Evolutionary conservation across 176 grass and related monocot species (phyloP).

Genomic region (Oryza coarctata): DNA sequence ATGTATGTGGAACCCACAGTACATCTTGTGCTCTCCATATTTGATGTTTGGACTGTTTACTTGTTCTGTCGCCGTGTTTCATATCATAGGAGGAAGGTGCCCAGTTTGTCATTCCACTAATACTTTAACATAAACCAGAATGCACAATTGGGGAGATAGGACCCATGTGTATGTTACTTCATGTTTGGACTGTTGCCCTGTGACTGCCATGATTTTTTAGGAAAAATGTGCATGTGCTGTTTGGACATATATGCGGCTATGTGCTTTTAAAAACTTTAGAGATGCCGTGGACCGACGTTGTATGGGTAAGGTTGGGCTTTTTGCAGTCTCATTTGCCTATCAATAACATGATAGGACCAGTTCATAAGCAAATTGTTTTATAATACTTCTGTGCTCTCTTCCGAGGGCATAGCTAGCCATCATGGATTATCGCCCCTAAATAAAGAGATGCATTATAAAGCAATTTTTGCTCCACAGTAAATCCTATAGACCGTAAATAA

Average conservation of each 20-base stretch:
- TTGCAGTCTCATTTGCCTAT: not conserved
- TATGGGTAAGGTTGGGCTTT: not conserved
- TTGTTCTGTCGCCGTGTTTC: not conserved
- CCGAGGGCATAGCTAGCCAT: constrained; percentile 3
- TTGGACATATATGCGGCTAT: not conserved
- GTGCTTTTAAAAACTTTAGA: not conserved
- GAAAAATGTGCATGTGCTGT: not conserved
- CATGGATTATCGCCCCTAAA: constrained; percentile 10
- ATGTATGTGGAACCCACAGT: not conserved
- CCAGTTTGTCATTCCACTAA: not conserved
- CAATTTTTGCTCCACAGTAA: constrained; percentile 11
- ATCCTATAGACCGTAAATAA: not conserved
- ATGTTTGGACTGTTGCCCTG: constrained; percentile 6
- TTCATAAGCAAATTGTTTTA: constrained; percentile 15
- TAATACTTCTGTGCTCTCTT: constrained; percentile 24
- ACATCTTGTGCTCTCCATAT: not conserved
- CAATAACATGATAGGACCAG: not conserved
- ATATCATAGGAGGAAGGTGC: constrained; percentile 12
- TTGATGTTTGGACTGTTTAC: not conserved
- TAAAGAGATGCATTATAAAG: not conserved
- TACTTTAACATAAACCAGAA: not conserved
- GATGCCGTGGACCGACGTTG: not conserved
- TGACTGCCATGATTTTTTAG: not conserved
- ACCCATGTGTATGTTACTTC: not conserved
- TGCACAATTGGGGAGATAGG: not conserved